Evolutionary conservation across 208 protist genomes (phyloP).

Genomic region (Leishmania lainsoni): DNA sequence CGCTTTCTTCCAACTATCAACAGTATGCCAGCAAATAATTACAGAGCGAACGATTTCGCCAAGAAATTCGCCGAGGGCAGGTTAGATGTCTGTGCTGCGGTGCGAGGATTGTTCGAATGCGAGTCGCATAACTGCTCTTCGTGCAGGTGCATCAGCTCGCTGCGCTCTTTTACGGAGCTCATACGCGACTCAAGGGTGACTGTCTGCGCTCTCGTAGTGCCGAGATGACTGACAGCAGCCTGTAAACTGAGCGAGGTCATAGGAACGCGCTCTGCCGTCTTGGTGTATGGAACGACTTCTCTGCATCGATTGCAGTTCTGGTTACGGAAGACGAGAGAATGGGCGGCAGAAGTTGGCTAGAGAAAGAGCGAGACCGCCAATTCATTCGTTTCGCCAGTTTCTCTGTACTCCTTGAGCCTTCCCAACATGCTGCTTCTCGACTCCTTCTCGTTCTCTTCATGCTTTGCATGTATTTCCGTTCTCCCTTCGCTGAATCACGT

Average conservation of each 20-base stretch:
- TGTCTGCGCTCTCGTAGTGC: not conserved
- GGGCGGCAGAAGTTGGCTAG: not conserved
- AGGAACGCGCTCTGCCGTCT: not conserved
- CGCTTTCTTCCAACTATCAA: not conserved
- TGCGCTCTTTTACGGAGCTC: not conserved
- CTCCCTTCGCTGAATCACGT: not conserved
- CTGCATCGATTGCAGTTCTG: not conserved
- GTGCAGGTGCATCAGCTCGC: not conserved
- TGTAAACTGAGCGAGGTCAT: not conserved
- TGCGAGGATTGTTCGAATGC: not conserved
- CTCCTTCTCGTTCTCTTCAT: not conserved
- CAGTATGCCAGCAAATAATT: not conserved
- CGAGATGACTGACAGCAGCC: not conserved
- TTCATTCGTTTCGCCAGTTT: not conserved
- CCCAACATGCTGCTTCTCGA: not conserved
- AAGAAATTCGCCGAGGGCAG: not conserved
- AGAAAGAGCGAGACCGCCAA: not conserved
- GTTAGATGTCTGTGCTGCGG: not conserved
- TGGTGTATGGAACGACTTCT: not conserved
- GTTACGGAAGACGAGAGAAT: not conserved
- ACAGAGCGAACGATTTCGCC: not conserved
- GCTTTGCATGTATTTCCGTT: not conserved
- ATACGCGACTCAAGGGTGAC: not conserved
- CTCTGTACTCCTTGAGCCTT: not conserved
- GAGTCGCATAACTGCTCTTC: not conserved